Percentiles rank a stretch among this genome's conserved stretches.
Evolutionary conservation across 176 grass and related monocot genomes (phyloP).

Genomic region (Bromus sterilis): DNA sequence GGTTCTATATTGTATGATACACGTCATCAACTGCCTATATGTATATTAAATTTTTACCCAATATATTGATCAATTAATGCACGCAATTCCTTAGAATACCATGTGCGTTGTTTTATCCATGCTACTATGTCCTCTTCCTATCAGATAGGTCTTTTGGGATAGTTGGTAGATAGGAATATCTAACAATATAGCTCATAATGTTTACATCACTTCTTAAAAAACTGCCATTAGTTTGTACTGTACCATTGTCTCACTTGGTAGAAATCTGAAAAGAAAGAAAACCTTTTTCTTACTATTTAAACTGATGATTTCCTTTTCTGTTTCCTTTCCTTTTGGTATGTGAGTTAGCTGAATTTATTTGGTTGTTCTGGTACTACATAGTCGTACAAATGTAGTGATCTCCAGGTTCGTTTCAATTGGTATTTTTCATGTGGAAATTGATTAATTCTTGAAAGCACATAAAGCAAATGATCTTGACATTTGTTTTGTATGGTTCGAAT

Average conservation of each 20-base stretch:
- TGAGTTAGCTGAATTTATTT: not conserved
- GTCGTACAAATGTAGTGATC: not conserved
- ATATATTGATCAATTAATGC: not conserved
- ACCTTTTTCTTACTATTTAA: not conserved
- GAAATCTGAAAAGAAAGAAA: not conserved
- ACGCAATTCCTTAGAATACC: not conserved
- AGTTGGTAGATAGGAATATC: no score
- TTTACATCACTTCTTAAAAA: not conserved
- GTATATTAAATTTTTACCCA: not conserved
- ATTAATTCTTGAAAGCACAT: not conserved
- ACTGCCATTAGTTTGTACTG: not conserved
- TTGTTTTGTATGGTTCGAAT: not conserved
- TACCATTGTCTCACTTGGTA: not conserved
- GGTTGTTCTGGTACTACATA: not conserved
- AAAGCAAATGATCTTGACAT: not conserved
- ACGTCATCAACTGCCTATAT: not conserved
- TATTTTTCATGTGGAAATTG: not conserved
- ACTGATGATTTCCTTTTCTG: not conserved
- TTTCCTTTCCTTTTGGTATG: not conserved
- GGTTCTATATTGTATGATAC: not conserved
- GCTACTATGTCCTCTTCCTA: no score
- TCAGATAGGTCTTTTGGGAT: no score
- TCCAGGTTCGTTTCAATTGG: not conserved
- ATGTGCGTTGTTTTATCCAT: not conserved
- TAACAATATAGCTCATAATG: not conserved